phyloP scores from a whole-genome alignment of 805 yeast genomes.

The Kazachstania africana region DNA sequence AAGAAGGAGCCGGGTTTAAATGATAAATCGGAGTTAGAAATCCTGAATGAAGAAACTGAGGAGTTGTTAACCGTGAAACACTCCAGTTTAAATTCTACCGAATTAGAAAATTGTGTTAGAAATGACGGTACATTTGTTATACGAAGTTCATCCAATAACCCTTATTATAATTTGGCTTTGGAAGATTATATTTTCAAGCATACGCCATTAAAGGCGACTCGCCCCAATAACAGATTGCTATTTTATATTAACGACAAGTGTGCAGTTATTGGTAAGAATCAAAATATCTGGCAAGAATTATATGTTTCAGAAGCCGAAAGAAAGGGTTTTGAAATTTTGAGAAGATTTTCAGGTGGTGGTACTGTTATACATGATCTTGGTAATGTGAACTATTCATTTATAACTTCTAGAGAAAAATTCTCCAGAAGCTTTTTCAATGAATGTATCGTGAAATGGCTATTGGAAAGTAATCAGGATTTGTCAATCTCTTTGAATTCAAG shows the following conservation, averaged over 20 bases:
- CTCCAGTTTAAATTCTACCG: no score
- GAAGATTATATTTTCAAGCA: slow-evolving; percentile 67
- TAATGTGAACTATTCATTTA: slow-evolving; percentile 74
- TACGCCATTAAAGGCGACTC: slow-evolving; percentile 42
- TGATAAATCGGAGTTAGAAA: slow-evolving; percentile 28
- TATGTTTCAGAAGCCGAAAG: slow-evolving; percentile 44
- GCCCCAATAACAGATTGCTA: slow-evolving; percentile 41
- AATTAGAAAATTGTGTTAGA: slow-evolving; percentile 16
- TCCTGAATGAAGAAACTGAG: slow-evolving; percentile 25
- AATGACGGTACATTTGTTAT: slow-evolving; percentile 51
- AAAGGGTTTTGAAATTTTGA: slow-evolving; percentile 49
- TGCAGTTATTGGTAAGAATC: slow-evolving; percentile 93
- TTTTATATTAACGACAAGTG: slow-evolving; percentile 73
- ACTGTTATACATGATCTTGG: slow-evolving; percentile 92
- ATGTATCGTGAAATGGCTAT: slow-evolving; percentile 31
- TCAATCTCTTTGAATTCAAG: slow-evolving; percentile 49
- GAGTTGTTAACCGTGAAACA: slow-evolving; percentile 23
- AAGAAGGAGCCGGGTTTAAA: no score
- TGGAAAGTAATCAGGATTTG: slow-evolving; percentile 4
- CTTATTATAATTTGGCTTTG: slow-evolving; percentile 65
- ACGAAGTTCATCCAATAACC: slow-evolving; percentile 38
- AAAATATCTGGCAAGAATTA: slow-evolving; percentile 85
- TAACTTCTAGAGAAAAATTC: slow-evolving; percentile 58
- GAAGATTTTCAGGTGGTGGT: slow-evolving; percentile 92
- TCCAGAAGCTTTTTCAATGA: slow-evolving; percentile 43